Evolutionary conservation across 257 asterid genomes (phyloP).

Genomic region (Misopates orontium): DNA sequence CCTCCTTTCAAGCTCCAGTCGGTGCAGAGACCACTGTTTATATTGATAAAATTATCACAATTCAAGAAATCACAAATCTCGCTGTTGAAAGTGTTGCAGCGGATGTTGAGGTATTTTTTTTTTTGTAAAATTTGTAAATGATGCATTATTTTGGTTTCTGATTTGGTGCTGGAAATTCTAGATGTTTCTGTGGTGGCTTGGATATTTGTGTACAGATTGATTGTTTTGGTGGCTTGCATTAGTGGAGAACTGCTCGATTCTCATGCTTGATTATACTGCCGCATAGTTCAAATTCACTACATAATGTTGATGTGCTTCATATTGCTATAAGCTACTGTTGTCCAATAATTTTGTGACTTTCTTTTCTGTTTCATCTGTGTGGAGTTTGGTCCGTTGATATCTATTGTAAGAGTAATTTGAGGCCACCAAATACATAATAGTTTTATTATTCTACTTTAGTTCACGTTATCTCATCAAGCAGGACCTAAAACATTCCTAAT

Average conservation of each 20-base stretch:
- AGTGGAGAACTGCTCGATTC: neutral
- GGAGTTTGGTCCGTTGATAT: neutral
- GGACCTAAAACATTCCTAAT: too few species aligned
- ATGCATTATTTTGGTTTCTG: neutral
- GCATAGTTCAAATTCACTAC: conserved; percentile 1
- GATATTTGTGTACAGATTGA: neutral
- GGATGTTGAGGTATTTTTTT: conserved; percentile 49
- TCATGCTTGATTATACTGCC: neutral
- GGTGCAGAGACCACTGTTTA: conserved; percentile 57
- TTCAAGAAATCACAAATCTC: conserved; percentile 57
- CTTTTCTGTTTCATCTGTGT: neutral
- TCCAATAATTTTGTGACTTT: neutral
- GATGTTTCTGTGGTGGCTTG: conserved; percentile 22
- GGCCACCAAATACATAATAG: too few species aligned
- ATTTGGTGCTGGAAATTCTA: conserved; percentile 15
- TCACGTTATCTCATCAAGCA: too few species aligned
- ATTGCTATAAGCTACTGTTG: neutral
- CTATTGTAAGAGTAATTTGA: neutral
- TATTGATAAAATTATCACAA: conserved; percentile 66
- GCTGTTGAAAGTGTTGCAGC: conserved; percentile 43
- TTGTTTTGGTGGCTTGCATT: too few species aligned
- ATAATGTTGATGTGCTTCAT: conserved; percentile 14
- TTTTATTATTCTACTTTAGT: too few species aligned
- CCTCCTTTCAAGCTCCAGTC: conserved; percentile 33
- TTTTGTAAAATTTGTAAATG: conserved; percentile 1